Evolutionary conservation across 257 asterid species (phyloP), one percentile per base, ranked within the genome.

Genomic region (Fraxinus quadrangulata): DNA sequence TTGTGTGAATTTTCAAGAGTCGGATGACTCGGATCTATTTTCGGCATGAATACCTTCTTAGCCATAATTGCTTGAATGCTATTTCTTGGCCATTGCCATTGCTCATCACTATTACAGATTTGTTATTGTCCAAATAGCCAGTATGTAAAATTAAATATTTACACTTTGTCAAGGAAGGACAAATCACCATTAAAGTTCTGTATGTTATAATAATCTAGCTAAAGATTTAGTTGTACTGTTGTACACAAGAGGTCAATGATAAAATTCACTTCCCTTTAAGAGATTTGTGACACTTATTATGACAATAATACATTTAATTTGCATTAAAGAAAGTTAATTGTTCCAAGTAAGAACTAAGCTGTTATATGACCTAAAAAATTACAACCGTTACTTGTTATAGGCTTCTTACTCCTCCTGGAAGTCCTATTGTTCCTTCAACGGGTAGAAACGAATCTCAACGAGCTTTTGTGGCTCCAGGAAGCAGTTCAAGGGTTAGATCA

Each of bases 371-470:
- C 30, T n/a, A 23, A 63, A 23, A 23, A 19, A 24, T 63, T 23
- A 61, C 68, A 21, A 61, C 5, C 0, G 23, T 61, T 9, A 24
- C 14, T 9, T 61, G 68, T 61, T 8, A 70, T 78, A 96, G 99
- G 99, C 99, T 96, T 88, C 97, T 96, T 79, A 96, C 99, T 75
- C 99, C 98, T 82, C 99, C 98, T 69, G 99, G 92, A 79, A 93
- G 97, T 84, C 99, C 99, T 37, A 76, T 93, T 84, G 91, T 90
- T 78, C 88, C 98, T 83, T 80, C 97, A 70, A 77, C 86, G 63
- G 93, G 88, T 79, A 91, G 89, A 79, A 86, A 79, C 81, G 97
- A 89, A 80, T 81, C 96, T 84, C 92, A 82, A 75, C 74, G 83
- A 37, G 87, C 84, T 80, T 80, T 84, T 65, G 76, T 71, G 77